phyloP scores from a whole-genome alignment of 768 basidiomycete genomes.

The Coprinopsis sp. region DNA sequence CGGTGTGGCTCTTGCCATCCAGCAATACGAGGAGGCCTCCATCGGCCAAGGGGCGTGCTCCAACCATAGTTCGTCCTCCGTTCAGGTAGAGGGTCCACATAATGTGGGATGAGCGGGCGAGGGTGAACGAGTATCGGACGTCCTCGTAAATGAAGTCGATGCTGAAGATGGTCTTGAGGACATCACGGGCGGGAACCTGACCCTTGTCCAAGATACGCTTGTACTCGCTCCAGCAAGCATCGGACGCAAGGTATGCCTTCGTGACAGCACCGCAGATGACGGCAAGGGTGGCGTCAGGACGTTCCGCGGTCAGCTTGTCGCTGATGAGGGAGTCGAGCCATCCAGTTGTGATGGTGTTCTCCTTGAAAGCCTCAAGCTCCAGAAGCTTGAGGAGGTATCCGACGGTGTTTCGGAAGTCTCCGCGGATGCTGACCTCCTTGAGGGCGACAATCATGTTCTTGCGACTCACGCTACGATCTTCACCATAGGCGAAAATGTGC shows the following conservation, averaged over 20 bases:
- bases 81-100: conserved; percentile 96
- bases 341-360: conserved; percentile 96
- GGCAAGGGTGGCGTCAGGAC: conserved; percentile 88
- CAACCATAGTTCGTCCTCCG: conserved; percentile 89
- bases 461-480: conserved; percentile 89
- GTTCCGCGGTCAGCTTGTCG: conserved; percentile 94
- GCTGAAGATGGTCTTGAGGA: conserved; percentile 93
- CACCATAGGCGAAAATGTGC: conserved; percentile 98
- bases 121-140: conserved; percentile 91
- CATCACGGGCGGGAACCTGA: conserved; percentile 92
- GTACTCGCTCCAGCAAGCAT: conserved; percentile 89
- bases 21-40: conserved; percentile 90
- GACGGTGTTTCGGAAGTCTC: conserved; percentile 97
- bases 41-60: conserved; percentile 88
- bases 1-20: conserved; percentile 92
- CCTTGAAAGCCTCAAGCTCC: conserved; percentile 92
- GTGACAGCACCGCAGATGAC: conserved; percentile 95
- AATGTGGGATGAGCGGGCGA: conserved; percentile 82
- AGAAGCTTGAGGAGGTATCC: conserved; percentile 98
- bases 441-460: conserved; percentile 99
- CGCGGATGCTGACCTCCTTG: conserved; percentile 97
- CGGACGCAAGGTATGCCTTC: conserved; percentile 88
- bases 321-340: conserved; percentile 98
- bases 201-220: conserved; percentile 96
- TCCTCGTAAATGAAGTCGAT: conserved; percentile 98